Percentiles rank a stretch among this genome's conserved stretches.
Conservation (phyloP, 2,329 filamentous ascomycete genomes). For the Berkeleyomyces basicola region DNA sequence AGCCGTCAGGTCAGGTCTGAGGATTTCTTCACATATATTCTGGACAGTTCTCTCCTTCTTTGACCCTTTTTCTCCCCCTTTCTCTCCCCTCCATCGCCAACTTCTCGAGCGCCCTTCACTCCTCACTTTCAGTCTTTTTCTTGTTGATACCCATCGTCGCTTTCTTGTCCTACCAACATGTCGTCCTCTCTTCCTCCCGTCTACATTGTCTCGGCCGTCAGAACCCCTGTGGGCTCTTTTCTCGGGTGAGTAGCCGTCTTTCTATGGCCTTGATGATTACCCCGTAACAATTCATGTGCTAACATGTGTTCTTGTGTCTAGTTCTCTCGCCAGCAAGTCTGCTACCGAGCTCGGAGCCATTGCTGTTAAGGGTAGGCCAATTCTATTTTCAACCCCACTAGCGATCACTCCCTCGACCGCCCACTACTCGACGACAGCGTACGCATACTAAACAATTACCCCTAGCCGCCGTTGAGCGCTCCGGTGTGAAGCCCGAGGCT, state of each 20-base stretch:
- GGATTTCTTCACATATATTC: conserved; percentile 2
- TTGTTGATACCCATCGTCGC: conserved; percentile 10
- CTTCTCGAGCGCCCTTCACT: conserved; percentile 4
- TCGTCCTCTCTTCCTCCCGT: conserved; percentile 52
- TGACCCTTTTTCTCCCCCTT: conserved; percentile 9
- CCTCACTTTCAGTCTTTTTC: conserved; percentile 9
- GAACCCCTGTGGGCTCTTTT: conserved; percentile 89
- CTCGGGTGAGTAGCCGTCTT: conserved; percentile 48
- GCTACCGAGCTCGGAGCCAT: conserved; percentile 76
- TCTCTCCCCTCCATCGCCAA: conserved; percentile 11
- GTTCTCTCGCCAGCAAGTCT: conserved; percentile 73
- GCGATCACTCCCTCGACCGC: not conserved
- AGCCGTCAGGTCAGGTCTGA: not conserved
- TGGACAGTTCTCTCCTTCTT: conserved; percentile 12
- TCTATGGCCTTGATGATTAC: conserved; percentile 10
- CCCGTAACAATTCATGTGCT: not conserved
- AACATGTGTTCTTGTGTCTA: conserved; percentile 22
- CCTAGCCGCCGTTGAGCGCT: conserved; percentile 62
- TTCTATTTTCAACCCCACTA: not conserved
- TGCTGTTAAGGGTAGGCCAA: conserved; percentile 67
- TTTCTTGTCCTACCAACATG: conserved; percentile 6
- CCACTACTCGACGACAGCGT: conserved; percentile 1
- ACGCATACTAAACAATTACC: conserved; percentile 10
- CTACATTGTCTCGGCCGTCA: conserved; percentile 84
- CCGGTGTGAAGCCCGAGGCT: conserved; percentile 72